Conservation (phyloP, 2,329 filamentous ascomycete species). For the Diaporthe sp. region DNA sequence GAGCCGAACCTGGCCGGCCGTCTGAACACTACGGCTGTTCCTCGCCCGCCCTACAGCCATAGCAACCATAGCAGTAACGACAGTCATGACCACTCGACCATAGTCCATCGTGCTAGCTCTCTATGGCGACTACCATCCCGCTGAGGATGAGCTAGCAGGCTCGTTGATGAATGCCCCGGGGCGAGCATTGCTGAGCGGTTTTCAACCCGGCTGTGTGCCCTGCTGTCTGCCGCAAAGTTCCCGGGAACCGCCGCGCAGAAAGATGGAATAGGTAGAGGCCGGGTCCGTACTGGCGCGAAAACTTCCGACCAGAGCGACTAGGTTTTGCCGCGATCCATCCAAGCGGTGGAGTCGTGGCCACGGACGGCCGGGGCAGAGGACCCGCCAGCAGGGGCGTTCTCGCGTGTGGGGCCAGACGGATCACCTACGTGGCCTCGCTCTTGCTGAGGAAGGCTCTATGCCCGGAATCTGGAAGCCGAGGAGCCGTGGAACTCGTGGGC, state of each 20-base stretch:
- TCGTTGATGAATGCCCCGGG: neutral
- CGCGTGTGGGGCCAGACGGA: neutral
- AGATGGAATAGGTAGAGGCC: neutral
- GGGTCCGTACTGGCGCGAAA: slow-evolving; percentile 27
- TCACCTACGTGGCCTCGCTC: slow-evolving; percentile 26
- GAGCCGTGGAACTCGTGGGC: neutral
- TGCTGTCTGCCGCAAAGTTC: neutral
- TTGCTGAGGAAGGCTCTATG: neutral
- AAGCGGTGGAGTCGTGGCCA: neutral
- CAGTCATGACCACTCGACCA: neutral
- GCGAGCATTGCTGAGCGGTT: neutral
- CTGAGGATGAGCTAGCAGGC: neutral
- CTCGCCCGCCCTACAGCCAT: neutral
- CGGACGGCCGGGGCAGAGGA: slow-evolving; percentile 1
- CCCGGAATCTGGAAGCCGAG: neutral
- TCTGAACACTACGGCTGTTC: neutral
- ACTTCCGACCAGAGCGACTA: slow-evolving; percentile 1
- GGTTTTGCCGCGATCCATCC: neutral
- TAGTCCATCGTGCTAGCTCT: neutral
- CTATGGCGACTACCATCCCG: neutral
- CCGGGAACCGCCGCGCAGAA: slow-evolving; percentile 20
- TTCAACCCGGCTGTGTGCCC: neutral
- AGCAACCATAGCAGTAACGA: neutral
- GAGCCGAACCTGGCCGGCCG: neutral
- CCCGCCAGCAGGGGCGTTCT: slow-evolving; percentile 17